Evolutionary conservation across 345 rosid genomes (phyloP).

Genomic region (Brassica incana): DNA sequence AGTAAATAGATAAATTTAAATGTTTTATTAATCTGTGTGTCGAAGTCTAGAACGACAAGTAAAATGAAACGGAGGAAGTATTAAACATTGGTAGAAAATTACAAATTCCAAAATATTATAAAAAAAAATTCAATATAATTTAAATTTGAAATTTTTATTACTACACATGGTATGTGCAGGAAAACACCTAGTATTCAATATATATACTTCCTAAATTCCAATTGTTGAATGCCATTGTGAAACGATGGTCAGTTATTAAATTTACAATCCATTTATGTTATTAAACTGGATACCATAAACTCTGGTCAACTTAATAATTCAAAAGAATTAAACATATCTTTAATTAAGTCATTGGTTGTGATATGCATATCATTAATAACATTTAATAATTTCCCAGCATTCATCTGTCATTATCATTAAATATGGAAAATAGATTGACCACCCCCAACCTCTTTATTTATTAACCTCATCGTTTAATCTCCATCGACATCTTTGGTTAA

Average conservation of each 20-base stretch:
- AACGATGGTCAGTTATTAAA: not conserved
- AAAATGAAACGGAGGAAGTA: too few relatives aligned
- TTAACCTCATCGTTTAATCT: not conserved
- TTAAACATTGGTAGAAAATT: too few relatives aligned
- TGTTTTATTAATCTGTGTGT: too few relatives aligned
- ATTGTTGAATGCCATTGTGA: not conserved
- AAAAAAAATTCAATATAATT: too few relatives aligned
- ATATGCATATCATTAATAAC: slow-evolving; percentile 28
- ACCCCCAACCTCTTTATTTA: slow-evolving; percentile 30
- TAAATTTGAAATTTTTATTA: too few relatives aligned
- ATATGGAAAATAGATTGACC: not conserved
- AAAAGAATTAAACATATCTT: not conserved
- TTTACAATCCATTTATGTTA: not conserved
- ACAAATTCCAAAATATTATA: too few relatives aligned
- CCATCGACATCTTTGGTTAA: not conserved
- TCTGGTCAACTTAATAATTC: slow-evolving; percentile 36
- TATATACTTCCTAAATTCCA: not conserved
- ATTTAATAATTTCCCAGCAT: not conserved
- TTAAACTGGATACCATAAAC: not conserved
- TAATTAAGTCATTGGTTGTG: slow-evolving; percentile 27
- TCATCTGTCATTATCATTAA: slow-evolving; percentile 18
- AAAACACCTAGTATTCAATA: not conserved
- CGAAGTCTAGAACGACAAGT: too few relatives aligned
- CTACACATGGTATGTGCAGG: too few relatives aligned
- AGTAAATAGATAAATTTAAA: too few relatives aligned